Conservation (phyloP, 2,329 filamentous ascomycete genomes). For the Chalaropsis thielavioides region DNA sequence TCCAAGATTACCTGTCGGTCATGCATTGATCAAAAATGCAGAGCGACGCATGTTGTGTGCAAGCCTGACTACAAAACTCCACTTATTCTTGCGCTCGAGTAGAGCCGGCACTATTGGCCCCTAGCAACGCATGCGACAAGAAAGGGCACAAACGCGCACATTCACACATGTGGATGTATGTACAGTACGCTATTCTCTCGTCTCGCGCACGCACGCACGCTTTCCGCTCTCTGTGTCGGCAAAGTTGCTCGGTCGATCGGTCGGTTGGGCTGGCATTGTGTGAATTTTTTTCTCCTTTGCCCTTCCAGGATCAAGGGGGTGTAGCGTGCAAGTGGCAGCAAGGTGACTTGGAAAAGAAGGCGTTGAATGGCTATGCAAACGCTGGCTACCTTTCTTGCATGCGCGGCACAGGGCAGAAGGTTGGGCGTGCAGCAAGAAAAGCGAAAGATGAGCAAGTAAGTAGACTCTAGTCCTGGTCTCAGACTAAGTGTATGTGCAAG, state of each 20-base stretch:
- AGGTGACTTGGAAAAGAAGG: neutral
- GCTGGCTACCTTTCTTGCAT: slow-evolving; percentile 1
- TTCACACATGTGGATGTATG: neutral
- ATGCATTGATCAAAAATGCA: slow-evolving; percentile 4
- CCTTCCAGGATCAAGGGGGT: neutral
- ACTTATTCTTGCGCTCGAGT: slow-evolving; percentile 1
- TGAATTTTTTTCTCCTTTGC: neutral
- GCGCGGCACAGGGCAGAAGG: neutral
- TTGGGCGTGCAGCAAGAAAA: neutral
- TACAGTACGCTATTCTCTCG: neutral
- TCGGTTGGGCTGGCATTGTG: neutral
- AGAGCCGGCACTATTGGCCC: neutral
- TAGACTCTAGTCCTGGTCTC: neutral
- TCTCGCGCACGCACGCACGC: neutral
- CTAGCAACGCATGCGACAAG: neutral
- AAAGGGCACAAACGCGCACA: neutral
- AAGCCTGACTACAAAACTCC: neutral
- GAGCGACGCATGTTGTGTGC: neutral
- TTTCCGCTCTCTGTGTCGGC: neutral
- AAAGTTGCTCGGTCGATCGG: neutral
- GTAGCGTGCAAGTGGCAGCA: slow-evolving; percentile 3
- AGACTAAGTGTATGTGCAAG: neutral
- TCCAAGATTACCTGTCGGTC: slow-evolving; percentile 6
- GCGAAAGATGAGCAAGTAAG: neutral
- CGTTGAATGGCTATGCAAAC: neutral